Evolutionary conservation across 495 filamentous ascomycete species (phyloP).

Genomic region (Penicillium soppii): DNA sequence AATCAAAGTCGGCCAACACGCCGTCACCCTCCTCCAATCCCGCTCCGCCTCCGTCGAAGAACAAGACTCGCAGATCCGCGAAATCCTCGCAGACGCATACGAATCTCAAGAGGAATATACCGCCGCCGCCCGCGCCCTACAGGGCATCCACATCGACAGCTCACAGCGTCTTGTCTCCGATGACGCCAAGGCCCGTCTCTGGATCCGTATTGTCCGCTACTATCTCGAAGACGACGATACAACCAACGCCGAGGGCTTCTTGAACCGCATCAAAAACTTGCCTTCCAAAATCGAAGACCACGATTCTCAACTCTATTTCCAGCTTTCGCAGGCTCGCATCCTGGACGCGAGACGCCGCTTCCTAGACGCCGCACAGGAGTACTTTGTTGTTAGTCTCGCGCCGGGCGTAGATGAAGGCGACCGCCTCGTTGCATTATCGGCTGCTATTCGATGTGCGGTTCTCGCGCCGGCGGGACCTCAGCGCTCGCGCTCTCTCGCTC

Average conservation of each 20-base stretch:
- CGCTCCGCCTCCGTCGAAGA: constrained; percentile 80
- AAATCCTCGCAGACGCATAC: constrained; percentile 79
- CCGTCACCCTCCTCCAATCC: constrained; percentile 62
- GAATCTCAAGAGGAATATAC: constrained; percentile 78
- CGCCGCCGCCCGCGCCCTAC: constrained; percentile 71
- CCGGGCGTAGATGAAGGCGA: constrained; percentile 78
- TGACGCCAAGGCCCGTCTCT: constrained; percentile 74
- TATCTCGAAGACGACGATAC: constrained; percentile 94
- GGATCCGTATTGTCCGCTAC: constrained; percentile 92
- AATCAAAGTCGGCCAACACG: constrained; percentile 68
- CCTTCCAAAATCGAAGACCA: constrained; percentile 76
- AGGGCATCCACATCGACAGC: constrained; percentile 82
- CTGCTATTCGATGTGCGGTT: constrained; percentile 93
- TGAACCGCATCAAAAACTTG: constrained; percentile 91
- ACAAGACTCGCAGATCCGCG: constrained; percentile 72
- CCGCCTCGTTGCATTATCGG: constrained; percentile 75
- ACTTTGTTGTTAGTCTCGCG: constrained; percentile 80
- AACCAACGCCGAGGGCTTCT: constrained; percentile 75
- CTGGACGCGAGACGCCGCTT: constrained; percentile 87
- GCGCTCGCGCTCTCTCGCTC: constrained; percentile 73
- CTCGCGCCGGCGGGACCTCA: constrained; percentile 87
- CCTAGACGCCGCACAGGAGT: constrained; percentile 82
- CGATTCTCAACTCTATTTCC: constrained; percentile 75
- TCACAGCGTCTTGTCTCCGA: constrained; percentile 80
- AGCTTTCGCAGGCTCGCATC: constrained; percentile 88